Evolutionary conservation across 495 filamentous ascomycete genomes (phyloP), one percentile per base, ranked within the genome.

Genomic region (Clohesyomyces aquaticus): DNA sequence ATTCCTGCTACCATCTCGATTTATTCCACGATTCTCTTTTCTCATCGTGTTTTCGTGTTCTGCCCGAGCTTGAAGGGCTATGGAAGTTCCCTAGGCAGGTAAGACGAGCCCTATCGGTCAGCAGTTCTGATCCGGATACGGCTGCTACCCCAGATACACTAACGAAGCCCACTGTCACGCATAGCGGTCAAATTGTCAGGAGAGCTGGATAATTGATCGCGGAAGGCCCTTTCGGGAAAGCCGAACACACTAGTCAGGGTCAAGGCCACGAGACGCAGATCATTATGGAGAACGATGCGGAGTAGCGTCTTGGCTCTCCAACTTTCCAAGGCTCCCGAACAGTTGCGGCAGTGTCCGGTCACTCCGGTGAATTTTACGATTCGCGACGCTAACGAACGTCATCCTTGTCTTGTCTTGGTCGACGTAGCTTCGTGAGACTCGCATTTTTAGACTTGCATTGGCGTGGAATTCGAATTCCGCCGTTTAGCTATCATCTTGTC

Each of bases 401-500:
- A 18, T 28, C 19, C 48, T 52, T 11, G 12, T 28, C 8, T 3
- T 25, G 25, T 23, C 22, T 52, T 52, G 48, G 48, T 52, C 48
- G 25, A 52, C 48, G 48, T 52, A 52, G 48, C 9, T 27, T 28
- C 11, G 48, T 38, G 48, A 52, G 19, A 28, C 12, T 52, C 19
- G 25, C 3, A 21, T 9, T 22, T 9, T 52, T 52, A 52, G 23
- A 9, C 12, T 3, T 16, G n/a, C 19, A 52, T 52, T 52, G 48
- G 48, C 48, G 12, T 52, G 48, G 48, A 52, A 52, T 52, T 52
- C 22, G 48, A 52, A 28, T 52, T 22, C 48, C 48, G 48, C 25
- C 27, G n/a, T n/a, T n/a, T n/a, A n/a, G n/a, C n/a, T n/a, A n/a
- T n/a, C n/a, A n/a, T n/a, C n/a, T n/a, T n/a, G n/a, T n/a, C n/a